Conservation (phyloP, 768 basidiomycete species). For the Lactarius quietus region DNA sequence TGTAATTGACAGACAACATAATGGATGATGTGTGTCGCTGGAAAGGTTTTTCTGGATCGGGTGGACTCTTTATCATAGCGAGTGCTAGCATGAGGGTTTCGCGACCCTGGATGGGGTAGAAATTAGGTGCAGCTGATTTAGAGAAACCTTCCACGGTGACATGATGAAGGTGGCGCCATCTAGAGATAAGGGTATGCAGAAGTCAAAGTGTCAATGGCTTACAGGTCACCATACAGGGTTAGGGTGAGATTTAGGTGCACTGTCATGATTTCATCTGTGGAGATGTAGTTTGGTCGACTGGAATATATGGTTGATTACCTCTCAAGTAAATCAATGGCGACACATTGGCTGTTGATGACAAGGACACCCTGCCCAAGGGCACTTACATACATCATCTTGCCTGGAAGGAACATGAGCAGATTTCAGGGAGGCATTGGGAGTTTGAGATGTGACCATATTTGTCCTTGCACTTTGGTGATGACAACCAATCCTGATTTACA, state of each 20-base stretch:
- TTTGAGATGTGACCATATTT: no score
- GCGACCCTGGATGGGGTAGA: not conserved
- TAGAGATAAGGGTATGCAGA: no score
- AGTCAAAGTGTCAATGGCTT: not conserved
- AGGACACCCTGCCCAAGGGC: not conserved
- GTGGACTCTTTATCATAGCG: not conserved
- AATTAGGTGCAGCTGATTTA: not conserved
- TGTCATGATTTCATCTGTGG: not conserved
- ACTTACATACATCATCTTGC: not conserved
- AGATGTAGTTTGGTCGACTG: not conserved
- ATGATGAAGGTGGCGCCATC: not conserved
- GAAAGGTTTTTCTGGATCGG: not conserved
- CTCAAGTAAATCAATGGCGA: not conserved
- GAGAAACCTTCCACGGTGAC: not conserved
- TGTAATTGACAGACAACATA: not conserved
- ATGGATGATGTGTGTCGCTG: not conserved
- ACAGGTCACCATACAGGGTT: not conserved
- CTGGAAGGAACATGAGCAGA: not conserved
- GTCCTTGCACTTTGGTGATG: no score
- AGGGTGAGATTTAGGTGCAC: not conserved
- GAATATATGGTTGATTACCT: not conserved
- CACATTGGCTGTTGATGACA: not conserved
- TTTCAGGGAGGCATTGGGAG: no score
- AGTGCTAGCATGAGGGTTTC: not conserved
- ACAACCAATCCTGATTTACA: no score